Evolutionary conservation across 2,329 filamentous ascomycete species (phyloP), one percentile per base, ranked within the genome.

Genomic region (Parascedosporium putredinis): DNA sequence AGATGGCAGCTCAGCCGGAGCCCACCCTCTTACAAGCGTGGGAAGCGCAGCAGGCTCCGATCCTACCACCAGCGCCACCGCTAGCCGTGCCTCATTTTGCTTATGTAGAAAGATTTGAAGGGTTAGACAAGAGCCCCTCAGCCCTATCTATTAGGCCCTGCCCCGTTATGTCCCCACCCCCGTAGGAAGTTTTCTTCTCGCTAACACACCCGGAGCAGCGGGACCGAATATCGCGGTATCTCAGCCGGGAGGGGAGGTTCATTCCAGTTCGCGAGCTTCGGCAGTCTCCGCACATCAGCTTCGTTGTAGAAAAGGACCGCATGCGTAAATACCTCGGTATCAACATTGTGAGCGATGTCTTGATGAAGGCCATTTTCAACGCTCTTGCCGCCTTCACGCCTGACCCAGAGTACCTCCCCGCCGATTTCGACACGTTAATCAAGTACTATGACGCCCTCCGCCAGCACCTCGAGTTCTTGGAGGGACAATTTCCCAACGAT

Each of bases 361-460:
- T 72, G 47, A 63, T 67, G 42, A 64, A 63, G 38, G 67, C 64
- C 23, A 60, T 71, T 14, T 68, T 66, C n/a, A 64, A 66, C 31
- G 68, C 65, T 52, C 64, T 71, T 23, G 47, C 50, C 4, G 47
- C 54, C 5, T 33, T 29, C 2, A 7, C 47, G 5, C 16, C 51
- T 29, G 51, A 51, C 1, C 34, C 50, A 12, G 48, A 50, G 5
- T 47, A 52, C 6, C 40, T 55, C 29, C 51, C 53, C 1, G 53
- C 60, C 7, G 53, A 56, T 20, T 57, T 63, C 10, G 36, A 51
- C 33, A 55, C 57, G 3, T 34, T 63, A 3, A 52, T 63, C 14
- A 45, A 45, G 3, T 54, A 58, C 46, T 63, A 63, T 24, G 52
- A 57, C 18, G 47, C 33, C 16, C 52, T 63, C 20, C 59, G 58